Conservation (phyloP, 345 rosid species). For the Barbarea vulgaris region DNA sequence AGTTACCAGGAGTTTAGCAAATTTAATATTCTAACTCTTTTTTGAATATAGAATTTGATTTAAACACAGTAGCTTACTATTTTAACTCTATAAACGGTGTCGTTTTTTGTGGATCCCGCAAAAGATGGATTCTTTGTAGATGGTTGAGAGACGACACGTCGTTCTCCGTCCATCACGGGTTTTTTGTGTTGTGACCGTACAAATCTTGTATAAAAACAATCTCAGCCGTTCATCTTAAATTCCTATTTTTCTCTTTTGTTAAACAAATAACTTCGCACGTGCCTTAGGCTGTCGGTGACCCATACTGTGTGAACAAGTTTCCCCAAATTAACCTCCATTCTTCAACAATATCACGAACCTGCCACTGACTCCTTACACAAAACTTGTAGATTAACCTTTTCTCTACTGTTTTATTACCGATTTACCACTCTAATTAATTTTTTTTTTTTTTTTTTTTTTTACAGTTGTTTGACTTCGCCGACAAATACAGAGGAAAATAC, state of each 20-base stretch:
- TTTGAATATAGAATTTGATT: background rate
- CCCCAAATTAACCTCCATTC: no score
- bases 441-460: no score
- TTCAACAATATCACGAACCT: no score
- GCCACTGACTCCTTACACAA: no score
- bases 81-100: background rate
- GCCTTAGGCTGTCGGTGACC: no score
- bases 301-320: no score
- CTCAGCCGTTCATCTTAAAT: slow-evolving; percentile 44
- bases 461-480: no score
- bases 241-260: background rate
- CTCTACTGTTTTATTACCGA: no score
- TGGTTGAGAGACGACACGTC: background rate
- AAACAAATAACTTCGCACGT: no score
- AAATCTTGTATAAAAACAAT: slow-evolving; percentile 33
- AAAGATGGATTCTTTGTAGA: background rate
- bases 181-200: slow-evolving; percentile 42
- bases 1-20: slow-evolving; percentile 30
- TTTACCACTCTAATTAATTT: no score
- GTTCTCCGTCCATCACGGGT: slow-evolving; percentile 49
- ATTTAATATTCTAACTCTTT: slow-evolving; percentile 1
- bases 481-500: no score
- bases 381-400: no score
- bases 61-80: slow-evolving; percentile 11
- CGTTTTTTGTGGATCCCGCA: slow-evolving; percentile 12